Conservation (phyloP, 306 rosid species). For the Canavalia ensiformis region DNA sequence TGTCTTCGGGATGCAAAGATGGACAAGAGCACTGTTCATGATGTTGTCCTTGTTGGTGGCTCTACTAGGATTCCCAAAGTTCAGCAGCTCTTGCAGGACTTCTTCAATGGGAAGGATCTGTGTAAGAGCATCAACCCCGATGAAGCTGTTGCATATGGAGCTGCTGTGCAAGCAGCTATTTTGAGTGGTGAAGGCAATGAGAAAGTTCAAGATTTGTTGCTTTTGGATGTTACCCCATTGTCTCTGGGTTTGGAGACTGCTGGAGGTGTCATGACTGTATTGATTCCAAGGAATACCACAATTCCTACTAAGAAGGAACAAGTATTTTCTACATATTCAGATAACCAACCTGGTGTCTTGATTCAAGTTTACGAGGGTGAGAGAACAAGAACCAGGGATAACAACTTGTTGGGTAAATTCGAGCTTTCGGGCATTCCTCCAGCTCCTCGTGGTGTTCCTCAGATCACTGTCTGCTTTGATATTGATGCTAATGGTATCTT, state of each 20-base stretch:
- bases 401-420: conserved; percentile 79
- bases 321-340: conserved; percentile 74
- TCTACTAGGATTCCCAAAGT: conserved; percentile 86
- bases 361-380: conserved; percentile 87
- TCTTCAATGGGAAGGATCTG: conserved; percentile 81
- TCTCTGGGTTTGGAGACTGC: conserved; percentile 77
- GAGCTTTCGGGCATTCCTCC: conserved; percentile 87
- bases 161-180: conserved; percentile 80
- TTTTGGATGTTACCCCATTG: conserved; percentile 77
- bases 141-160: conserved; percentile 86
- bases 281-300: conserved; percentile 78
- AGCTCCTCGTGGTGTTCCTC: conserved; percentile 82
- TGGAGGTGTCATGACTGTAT: conserved; percentile 83
- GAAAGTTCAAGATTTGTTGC: conserved; percentile 78
- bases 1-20: conserved; percentile 81
- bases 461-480: conserved; percentile 77
- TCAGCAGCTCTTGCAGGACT: conserved; percentile 79
- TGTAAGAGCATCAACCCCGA: conserved; percentile 84
- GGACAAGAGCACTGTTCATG: conserved; percentile 80
- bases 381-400: conserved; percentile 70
- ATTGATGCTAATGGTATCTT: conserved; percentile 80
- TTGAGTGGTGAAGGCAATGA: conserved; percentile 83
- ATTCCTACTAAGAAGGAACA: conserved; percentile 85
- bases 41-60: conserved; percentile 86
- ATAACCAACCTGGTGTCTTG: conserved; percentile 81